Base-by-base conservation (phyloP, 305 asterid species). In the Fraxinus ornus region DNA sequence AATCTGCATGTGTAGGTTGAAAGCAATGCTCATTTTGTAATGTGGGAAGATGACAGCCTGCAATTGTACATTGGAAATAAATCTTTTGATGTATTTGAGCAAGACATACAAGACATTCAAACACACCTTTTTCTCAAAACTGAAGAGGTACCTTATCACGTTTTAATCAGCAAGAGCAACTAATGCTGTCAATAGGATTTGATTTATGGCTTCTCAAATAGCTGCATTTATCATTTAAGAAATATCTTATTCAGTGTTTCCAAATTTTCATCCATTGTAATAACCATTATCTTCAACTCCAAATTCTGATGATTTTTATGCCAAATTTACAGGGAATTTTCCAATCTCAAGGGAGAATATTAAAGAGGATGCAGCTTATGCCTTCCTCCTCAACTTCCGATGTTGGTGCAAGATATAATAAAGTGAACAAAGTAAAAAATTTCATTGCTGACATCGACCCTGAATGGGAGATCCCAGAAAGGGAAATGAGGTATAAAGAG, bases 351-450 rank as follows among this genome's bases (percentile, higher is more conserved):
- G 99, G 99, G 88, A 88, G 93, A 83, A 90, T 96, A 83, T 84
- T 89, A 68, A 87, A 89, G 32, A 96, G 94, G 89, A 94, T 96
- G 98, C 88, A 96, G 90, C 92, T 94, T 88, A 94, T 94, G 98
- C 99, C 99, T 37, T 96, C 99, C 6, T 96, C 99, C 64, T 89
- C 94, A 81, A 78, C 95, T 77, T 96, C 99, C 39, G 92, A 92
- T 35, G 98, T 96, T 80, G 99, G 92, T 89, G 93, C 98, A 60
- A 94, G 98, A n/a, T 95, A 94, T 90, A 96, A 93, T 87, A 94
- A 96, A 86, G 97, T 91, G 26, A 36, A 7, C 41, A 92, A 90
- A 88, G 96, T 96, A 78, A 96, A 96, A 91, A 96, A 92, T 88
- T 93, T 97, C 88, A 87, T 93, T 87, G 93, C 99, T 77, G 98